Base-by-base conservation (phyloP, 805 yeast genomes). In the Spathaspora hagerdaliae region DNA sequence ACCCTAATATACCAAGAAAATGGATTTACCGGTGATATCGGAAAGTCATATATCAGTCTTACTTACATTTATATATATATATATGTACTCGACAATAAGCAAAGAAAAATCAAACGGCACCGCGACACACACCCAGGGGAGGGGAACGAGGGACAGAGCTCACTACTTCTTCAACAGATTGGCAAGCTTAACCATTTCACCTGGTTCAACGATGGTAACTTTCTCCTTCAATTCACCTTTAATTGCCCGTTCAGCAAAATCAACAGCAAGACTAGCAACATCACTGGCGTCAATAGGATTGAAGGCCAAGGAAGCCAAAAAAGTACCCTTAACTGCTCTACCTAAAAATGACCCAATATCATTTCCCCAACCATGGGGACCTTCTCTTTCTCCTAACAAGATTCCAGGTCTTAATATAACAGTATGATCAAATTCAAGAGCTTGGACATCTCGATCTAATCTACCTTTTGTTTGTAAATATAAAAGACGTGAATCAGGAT, bases 401-500 rank as follows among this genome's bases (percentile, higher is more conserved):
- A 71, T 61, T 11, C 96, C 96, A 0, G 97, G 97, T 56, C 87
- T 75, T 45, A 90, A 62, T 49, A 90, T 84, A 42, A 88, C 77
- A 1, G 90, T 81, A 44, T 80, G 72, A n/a, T 82, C 83, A 62
- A 88, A 90, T 27, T 72, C 75, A 46, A 89, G 69, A 0, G 69
- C 81, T 38, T 72, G 64, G 8, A 90, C 67, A 39, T 80, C 88
- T 38, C 81, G 76, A 59, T 90, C 97, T 41, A 86, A 69, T 42
- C 82, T 78, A 27, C 96, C 96, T 60, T 90, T 90, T 63, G 85
- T 73, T 53, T 73, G 73, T 38, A 78, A 43, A 56, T 89, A 90
- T 5, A 83, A 75, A 36, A 87, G 70, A n/a, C 53, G 54, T 0
- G 96, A 85, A 32, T 57, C 52, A 0, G 76, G 55, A 47, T 68